Base-by-base conservation (phyloP, 768 basidiomycete genomes). In the Cyclocybe cylindracea region DNA sequence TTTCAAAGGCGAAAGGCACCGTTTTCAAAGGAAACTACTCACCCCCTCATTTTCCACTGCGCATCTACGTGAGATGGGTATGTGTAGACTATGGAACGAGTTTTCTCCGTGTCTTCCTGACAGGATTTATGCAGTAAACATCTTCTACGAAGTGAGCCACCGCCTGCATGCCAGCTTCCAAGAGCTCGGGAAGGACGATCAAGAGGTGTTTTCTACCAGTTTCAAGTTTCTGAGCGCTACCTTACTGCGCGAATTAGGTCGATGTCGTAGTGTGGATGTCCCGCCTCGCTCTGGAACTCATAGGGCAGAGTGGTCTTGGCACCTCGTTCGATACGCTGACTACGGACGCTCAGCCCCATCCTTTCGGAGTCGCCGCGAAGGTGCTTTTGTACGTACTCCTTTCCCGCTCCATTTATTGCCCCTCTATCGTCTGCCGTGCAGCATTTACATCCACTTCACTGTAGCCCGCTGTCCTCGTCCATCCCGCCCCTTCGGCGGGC, bases 291-390 rank as follows among this genome's bases (percentile, higher is more conserved):
- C 66, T 81, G 16, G 79, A 82, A 52, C 65, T 80, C 37, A 74
- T 83, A 42, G 78, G 77, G 11, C 77, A 77, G 64, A 74, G 71
- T 19, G 78, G 79, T 3, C 65, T 83, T 14, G 76, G 77, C 5
- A 68, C 67, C 43, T 72, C 71, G 11, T 77, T 78, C 37, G 76
- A 78, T 55, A 51, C 70, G 0, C 67, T 81, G 9, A 64, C 59
- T 13, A 66, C 70, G 34, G 68, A 68, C 10, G 51, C 55, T 8
- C 50, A 51, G 9, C 54, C 54, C 1, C 70, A 68, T 60, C 71
- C 63, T 42, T 78, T 71, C 45, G 61, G 57, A 16, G 37, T 51
- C 10, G 64, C 70, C 6, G 58, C 67, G 24, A 69, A 72, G 55
- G 46, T 51, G 19, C 48, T 74, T 18, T 41, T 66, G 73, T 73